A percentile compares a stretch with the other conserved stretches of the same genome.
These are phyloP conservation scores for Phoma herbarum DNA, from an alignment of 2,329 filamentous ascomycete species.

Conservation along the genomic window DNA sequence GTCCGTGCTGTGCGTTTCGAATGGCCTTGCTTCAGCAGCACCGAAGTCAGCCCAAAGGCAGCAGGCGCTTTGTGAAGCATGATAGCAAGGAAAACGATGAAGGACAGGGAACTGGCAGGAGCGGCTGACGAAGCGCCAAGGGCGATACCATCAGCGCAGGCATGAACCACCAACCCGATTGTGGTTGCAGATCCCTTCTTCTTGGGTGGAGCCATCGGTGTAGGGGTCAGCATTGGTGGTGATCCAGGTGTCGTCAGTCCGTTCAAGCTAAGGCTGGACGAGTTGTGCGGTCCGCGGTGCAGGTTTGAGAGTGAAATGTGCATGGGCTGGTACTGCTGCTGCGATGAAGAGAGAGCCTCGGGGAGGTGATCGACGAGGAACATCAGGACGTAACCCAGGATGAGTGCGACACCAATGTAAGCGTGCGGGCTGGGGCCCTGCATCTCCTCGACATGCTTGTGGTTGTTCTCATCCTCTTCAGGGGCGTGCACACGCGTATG, in stretches of 20 bases:
- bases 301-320: conserved; percentile 91
- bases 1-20: conserved; percentile 84
- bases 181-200: conserved; percentile 65
- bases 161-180: conserved; percentile 93
- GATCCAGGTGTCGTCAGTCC: conserved; percentile 39
- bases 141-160: conserved; percentile 92
- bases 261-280: conserved; percentile 49
- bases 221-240: conserved; percentile 32
- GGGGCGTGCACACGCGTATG: conserved; percentile 49
- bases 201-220: conserved; percentile 51
- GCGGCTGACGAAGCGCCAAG: conserved; percentile 80
- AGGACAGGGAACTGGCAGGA: conserved; percentile 73
- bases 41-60: conserved; percentile 90
- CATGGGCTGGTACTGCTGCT: conserved; percentile 72
- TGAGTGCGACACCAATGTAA: conserved; percentile 87
- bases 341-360: conserved; percentile 56
- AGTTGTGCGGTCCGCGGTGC: conserved; percentile 59
- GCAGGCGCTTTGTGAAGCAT: conserved; percentile 98
- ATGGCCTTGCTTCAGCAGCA: conserved; percentile 88
- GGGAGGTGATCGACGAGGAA: conserved; percentile 79
- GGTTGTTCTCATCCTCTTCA: conserved; percentile 50
- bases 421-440: conserved; percentile 64
- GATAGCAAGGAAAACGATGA: conserved; percentile 94
- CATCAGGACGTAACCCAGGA: conserved; percentile 94
- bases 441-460: conserved; percentile 55